A percentile compares a stretch with the other conserved stretches of the same genome.
Conservation (phyloP, 75 land plant genomes). For the Adiantum capillusveneris region DNA sequence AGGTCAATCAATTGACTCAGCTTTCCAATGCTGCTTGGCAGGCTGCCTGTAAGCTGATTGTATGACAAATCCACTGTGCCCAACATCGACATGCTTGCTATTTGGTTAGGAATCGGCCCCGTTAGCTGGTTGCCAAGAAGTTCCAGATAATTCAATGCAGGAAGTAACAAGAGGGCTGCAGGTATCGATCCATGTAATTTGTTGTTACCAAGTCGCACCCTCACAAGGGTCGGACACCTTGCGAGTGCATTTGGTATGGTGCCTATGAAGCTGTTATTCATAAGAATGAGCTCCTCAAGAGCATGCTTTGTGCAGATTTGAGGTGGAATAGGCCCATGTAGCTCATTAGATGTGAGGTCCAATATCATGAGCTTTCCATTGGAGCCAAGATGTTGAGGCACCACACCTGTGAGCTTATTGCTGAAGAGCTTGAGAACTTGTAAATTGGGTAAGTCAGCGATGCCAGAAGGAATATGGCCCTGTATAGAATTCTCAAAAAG, state of each 20-base stretch:
- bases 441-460: slow-evolving; percentile 43
- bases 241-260: slow-evolving; percentile 51
- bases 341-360: slow-evolving; percentile 44
- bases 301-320: slow-evolving; percentile 7
- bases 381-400: slow-evolving; percentile 44
- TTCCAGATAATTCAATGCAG: slow-evolving; percentile 30
- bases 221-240: slow-evolving; percentile 27
- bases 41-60: slow-evolving; percentile 9
- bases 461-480: slow-evolving; percentile 43
- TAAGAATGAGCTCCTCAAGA: slow-evolving; percentile 28
- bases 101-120: slow-evolving; percentile 34
- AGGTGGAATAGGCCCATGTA: slow-evolving; percentile 15
- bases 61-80: slow-evolving; percentile 16
- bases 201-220: slow-evolving; percentile 53
- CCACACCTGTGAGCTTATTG: slow-evolving; percentile 66
- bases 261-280: slow-evolving; percentile 55
- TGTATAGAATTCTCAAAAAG: slow-evolving; percentile 48
- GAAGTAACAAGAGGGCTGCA: slow-evolving; percentile 33
- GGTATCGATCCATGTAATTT: slow-evolving; percentile 60
- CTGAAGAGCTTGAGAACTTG: slow-evolving; percentile 61
- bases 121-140: slow-evolving; percentile 47
- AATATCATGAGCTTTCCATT: slow-evolving; percentile 26
- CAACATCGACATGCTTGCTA: slow-evolving; percentile 23
- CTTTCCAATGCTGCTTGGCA: slow-evolving; percentile 30
- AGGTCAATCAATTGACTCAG: slow-evolving; percentile 27